Evolutionary conservation across 2,329 filamentous ascomycete species (phyloP), one percentile per base, ranked within the genome.

Genomic region (Apiospora malaysiana): DNA sequence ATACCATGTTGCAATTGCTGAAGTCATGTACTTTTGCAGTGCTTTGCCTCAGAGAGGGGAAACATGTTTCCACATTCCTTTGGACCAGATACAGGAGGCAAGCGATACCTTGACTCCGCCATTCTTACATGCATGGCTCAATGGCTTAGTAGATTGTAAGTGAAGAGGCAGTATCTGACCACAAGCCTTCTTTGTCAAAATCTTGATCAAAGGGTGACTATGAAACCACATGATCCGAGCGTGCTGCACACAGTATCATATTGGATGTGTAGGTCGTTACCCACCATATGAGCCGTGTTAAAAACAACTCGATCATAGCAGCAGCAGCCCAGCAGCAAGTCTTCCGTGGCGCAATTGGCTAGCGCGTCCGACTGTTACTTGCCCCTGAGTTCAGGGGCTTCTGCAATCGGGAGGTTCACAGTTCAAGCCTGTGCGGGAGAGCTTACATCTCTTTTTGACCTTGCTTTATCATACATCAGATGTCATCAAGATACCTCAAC

Each of bases 361-460:
- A 88, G 86, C 85, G 86, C 86, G 86, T 88, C 83, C 84, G 86
- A 87, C 86, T 88, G 86, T 88, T 88, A 87, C 40, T 46, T 67
- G 65, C 65, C 43, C 43, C 40, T 67, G 65, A 43, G 2, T 25
- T 46, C 43, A 67, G 65, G 32, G 56, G 56, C 56, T n/a, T 63
- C 56, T 40, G 56, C 43, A 25, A 67, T 67, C 65, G 25, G 42
- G 65, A 67, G 65, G 65, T 67, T 67, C n/a, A 67, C 43, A 67
- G 65, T 67, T 67, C 65, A 67, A 67, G 65, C 65, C 65, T 67
- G 43, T 67, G n/a, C 40, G 40, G 40, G 40, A n/a, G 40, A 45
- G 65, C 8, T 4, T 18, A 6, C 6, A 23, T 45, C 46, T 21
- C 5, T 14, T 43, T 27, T 46, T 67, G n/a, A 23, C 7, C 9